Conservation (phyloP, 345 rosid genomes). For the Mangifera indica region DNA sequence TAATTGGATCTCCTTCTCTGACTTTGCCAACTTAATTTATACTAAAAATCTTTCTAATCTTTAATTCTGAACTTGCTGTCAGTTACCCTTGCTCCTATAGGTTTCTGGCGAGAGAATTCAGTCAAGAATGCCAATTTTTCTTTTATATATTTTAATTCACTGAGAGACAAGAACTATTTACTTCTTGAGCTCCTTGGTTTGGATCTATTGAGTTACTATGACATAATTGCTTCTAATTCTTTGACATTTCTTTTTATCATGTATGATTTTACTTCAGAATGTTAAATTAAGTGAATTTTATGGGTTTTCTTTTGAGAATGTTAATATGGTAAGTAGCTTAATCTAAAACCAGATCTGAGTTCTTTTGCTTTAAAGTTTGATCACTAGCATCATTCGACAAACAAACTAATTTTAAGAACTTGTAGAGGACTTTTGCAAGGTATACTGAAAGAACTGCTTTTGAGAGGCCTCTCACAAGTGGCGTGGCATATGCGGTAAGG, state of each 20-base stretch:
- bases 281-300: conserved; percentile 2
- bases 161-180: not conserved
- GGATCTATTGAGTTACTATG: conserved; percentile 13
- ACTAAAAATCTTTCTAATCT: conserved; percentile 2
- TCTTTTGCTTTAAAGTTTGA: conserved; percentile 12
- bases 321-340: conserved; percentile 14
- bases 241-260: not conserved
- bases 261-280: conserved; percentile 10
- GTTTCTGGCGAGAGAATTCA: not conserved
- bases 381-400: conserved; percentile 16
- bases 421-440: conserved; percentile 80
- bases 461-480: conserved; percentile 97
- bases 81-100: conserved; percentile 6
- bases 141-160: conserved; percentile 9
- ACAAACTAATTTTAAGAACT: conserved; percentile 35
- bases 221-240: not conserved
- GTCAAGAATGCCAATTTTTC: conserved; percentile 10
- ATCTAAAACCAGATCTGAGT: conserved; percentile 22
- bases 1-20: conserved; percentile 29
- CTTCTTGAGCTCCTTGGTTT: not conserved
- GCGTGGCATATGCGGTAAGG: conserved; percentile 95
- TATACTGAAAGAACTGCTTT: conserved; percentile 94
- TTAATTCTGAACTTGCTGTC: conserved; percentile 6
- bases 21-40: not conserved
- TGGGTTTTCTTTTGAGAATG: not conserved